Conservation (phyloP, 305 asterid species). For the Fraxinus dipetala region DNA sequence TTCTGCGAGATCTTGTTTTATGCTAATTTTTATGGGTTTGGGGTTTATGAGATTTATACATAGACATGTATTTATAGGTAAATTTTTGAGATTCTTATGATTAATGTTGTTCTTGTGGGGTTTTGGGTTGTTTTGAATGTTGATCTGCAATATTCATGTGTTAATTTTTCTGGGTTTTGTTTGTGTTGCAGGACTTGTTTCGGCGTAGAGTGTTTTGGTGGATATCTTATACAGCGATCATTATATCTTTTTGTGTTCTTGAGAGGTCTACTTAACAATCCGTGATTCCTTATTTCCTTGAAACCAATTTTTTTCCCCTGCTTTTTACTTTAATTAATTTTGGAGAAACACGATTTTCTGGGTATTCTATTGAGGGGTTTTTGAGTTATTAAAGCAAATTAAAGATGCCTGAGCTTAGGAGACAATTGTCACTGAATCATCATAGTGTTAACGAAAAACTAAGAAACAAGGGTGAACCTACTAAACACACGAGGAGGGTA, state of each 20-base stretch:
- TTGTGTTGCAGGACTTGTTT: conserved; percentile 79
- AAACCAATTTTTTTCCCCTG: neutral
- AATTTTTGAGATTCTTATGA: neutral
- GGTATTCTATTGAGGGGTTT: conserved; percentile 34
- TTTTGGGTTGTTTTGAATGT: neutral
- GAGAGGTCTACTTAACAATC: conserved; percentile 40
- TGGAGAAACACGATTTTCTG: conserved; percentile 28
- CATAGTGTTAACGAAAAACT: conserved; percentile 27
- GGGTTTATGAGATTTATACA: neutral
- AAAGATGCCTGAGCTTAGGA: conserved; percentile 42
- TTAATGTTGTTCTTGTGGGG: neutral
- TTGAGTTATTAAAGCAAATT: neutral
- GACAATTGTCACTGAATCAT: conserved; percentile 24
- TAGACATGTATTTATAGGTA: neutral
- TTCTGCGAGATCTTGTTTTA: neutral
- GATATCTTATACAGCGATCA: conserved; percentile 76
- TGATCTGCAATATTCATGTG: conserved; percentile 4
- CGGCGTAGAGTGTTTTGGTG: conserved; percentile 88
- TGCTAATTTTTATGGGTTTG: neutral
- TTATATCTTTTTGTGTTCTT: conserved; percentile 54
- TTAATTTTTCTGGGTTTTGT: neutral
- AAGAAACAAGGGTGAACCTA: conserved; percentile 22
- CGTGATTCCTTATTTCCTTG: neutral
- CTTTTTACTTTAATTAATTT: conserved; percentile 18
- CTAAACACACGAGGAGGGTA: conserved; percentile 39